Evolutionary conservation across 148 eudicot species (phyloP).

Genomic region (Persicaria maculosa): DNA sequence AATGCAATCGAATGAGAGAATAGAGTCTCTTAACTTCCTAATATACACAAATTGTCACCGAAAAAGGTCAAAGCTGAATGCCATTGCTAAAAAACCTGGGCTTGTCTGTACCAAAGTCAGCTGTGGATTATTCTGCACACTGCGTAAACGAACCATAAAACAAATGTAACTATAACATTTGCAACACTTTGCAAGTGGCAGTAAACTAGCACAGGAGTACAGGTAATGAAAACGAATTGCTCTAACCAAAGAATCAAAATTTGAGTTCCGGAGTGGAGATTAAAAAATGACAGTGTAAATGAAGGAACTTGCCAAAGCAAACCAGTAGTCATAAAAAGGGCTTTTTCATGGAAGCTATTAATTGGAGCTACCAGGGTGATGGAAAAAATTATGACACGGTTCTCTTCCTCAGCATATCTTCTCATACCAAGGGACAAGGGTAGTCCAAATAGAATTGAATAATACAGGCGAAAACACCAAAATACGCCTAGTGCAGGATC

Average conservation of each 20-base stretch:
- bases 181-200: not conserved
- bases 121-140: conserved; percentile 9
- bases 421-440: not conserved
- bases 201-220: not conserved
- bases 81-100: not conserved
- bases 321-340: not conserved
- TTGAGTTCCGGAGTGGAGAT: not conserved
- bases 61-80: conserved; percentile 4
- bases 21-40: not conserved
- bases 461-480: not conserved
- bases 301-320: not conserved
- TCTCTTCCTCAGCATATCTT: not conserved
- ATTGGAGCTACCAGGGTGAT: no score
- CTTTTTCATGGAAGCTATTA: not conserved
- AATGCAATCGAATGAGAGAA: not conserved
- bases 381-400: not conserved
- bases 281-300: not conserved
- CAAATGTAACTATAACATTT: not conserved
- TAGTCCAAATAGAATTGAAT: not conserved
- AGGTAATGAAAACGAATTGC: not conserved
- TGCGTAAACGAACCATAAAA: not conserved
- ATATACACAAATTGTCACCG: conserved; percentile 4
- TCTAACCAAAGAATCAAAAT: not conserved
- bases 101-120: not conserved
- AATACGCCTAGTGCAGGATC: not conserved